Conservation (phyloP, 31 red algal species). For the Asparagopsis taxiformis region DNA sequence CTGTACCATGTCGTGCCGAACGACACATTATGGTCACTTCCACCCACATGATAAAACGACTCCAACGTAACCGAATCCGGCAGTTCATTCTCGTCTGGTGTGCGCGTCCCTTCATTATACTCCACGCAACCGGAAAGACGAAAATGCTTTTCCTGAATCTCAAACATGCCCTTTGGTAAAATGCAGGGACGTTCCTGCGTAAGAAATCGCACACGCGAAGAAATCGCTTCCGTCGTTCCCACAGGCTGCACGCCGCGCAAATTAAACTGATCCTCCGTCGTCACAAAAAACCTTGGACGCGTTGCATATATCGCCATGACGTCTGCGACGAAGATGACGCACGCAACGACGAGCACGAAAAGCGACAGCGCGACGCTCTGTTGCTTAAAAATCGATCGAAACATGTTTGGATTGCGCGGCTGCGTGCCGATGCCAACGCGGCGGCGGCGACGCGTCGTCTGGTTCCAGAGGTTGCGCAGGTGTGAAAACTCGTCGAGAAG, state of each 20-base stretch:
- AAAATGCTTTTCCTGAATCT: neutral
- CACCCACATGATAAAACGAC: neutral
- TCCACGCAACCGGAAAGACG: neutral
- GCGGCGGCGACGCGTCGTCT: neutral
- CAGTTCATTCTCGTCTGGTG: neutral
- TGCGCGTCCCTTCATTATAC: neutral
- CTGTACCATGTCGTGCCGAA: neutral
- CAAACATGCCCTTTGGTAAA: neutral
- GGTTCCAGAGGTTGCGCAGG: neutral
- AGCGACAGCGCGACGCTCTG: too few relatives aligned
- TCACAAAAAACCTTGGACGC: neutral
- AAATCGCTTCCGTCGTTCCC: neutral
- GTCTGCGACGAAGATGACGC: neutral
- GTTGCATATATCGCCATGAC: neutral
- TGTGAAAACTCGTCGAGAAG: neutral
- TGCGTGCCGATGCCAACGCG: neutral
- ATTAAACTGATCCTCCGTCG: neutral
- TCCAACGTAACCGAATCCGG: neutral
- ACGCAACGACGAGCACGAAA: neutral
- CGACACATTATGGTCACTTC: neutral
- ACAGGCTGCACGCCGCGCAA: neutral
- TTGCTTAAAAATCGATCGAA: too few relatives aligned
- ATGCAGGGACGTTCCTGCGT: neutral
- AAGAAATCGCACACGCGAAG: neutral
- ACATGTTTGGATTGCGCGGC: neutral